Conservation (phyloP, 805 yeast species). For the Gaillardinia entomophila region DNA sequence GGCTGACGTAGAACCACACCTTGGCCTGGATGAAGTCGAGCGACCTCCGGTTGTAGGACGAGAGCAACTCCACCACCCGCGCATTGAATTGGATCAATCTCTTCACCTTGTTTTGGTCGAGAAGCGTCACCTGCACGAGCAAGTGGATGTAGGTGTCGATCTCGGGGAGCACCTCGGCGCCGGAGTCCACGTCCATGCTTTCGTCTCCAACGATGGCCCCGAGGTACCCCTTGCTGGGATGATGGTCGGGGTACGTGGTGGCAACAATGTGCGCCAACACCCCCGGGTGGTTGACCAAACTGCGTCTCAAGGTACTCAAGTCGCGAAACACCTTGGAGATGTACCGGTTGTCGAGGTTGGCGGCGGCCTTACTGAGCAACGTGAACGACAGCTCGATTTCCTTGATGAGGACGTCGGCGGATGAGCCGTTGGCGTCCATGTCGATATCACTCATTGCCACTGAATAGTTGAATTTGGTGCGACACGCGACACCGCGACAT, state of each 20-base stretch:
- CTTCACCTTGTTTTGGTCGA: constrained; percentile 52
- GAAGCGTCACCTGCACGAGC: constrained; percentile 67
- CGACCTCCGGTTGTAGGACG: constrained; percentile 69
- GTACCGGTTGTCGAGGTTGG: constrained; percentile 79
- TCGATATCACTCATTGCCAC: constrained; percentile 9
- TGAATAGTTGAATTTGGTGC: too few relatives aligned
- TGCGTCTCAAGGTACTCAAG: constrained; percentile 66
- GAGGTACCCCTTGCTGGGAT: constrained; percentile 38
- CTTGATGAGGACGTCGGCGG: constrained; percentile 14
- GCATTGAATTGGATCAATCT: constrained; percentile 50
- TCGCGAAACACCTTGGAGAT: constrained; percentile 83
- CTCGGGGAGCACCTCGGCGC: constrained; percentile 59
- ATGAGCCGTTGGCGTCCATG: constrained; percentile 10
- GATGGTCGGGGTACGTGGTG: constrained; percentile 47
- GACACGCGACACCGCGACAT: too few relatives aligned
- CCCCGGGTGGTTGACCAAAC: constrained; percentile 41
- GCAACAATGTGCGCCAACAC: constrained; percentile 52
- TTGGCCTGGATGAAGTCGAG: constrained; percentile 84
- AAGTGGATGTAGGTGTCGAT: constrained; percentile 74
- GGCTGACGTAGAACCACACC: constrained; percentile 84
- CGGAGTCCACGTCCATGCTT: constrained; percentile 22
- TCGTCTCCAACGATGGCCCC: constrained; percentile 22
- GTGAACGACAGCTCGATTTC: constrained; percentile 40
- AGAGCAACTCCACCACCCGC: constrained; percentile 47
- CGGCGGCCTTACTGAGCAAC: constrained; percentile 55